Base-by-base conservation (phyloP, 2,329 filamentous ascomycete species). In the Chlorencoelia australis region DNA sequence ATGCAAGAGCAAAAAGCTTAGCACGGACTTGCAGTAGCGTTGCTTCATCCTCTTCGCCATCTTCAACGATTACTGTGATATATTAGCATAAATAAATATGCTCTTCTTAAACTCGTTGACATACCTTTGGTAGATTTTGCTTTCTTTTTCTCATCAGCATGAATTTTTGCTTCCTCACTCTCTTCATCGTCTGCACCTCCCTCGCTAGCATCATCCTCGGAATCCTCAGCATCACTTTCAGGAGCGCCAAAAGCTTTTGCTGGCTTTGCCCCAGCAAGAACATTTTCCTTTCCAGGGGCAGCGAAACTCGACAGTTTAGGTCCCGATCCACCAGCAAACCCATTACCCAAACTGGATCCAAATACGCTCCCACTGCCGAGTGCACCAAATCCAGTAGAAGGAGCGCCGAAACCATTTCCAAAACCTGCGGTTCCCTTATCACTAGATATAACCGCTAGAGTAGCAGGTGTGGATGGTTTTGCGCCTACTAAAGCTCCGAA, bases 21-120 rank as follows among this genome's bases (percentile, higher is more conserved):
- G 85, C 82, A 46, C 88, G 79, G 41, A 82, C 76, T 29, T 76
- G 72, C 54, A 89, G 73, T 32, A 85, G 63, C 2, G 82, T 89
- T 14, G 69, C 68, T 58, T 96, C 89, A 32, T 77, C 77, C 51
- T 87, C 78, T 61, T 96, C 89, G 38, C 89, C 89, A 34, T 91
- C 89, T 56, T 94, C 82, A 27, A 89, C 73, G 31, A 65, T 63
- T 18, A 79, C 75, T 39, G 30, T 8, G 16, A 33, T 14, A 34
- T 29, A 27, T 18, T 22, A 25, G 17, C 15, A 32, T 28, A 15
- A 25, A 18, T 13, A 21, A 26, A 17, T n/a, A 15, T 11, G 8
- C 32, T 24, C 4, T 16, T 10, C 5, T 5, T 14, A 25, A 11
- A 25, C 26, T 11, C 15, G 6, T 18, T 24, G 30, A 60, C 74